Percentiles rank a stretch among this genome's conserved stretches.
These are phyloP conservation scores for Aspergillus udagawae DNA, from an alignment of 2,329 filamentous ascomycete species.

Conservation along the genomic window DNA sequence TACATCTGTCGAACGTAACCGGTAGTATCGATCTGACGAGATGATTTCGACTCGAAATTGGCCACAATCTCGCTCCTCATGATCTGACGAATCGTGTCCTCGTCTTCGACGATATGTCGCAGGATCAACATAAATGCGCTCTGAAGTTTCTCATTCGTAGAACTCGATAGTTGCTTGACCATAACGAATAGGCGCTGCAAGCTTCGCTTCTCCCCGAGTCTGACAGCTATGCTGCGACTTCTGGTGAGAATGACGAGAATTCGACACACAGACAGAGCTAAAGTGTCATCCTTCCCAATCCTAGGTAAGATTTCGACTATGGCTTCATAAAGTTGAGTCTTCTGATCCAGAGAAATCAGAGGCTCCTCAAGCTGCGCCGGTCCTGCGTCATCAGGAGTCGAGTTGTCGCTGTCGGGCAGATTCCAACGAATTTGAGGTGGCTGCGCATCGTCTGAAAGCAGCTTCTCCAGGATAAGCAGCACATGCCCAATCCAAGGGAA, in stretches of 20 bases:
- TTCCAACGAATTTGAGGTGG: slow-evolving; percentile 72
- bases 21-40: slow-evolving; percentile 63
- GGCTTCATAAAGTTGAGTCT: slow-evolving; percentile 66
- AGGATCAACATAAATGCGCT: slow-evolving; percentile 78
- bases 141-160: slow-evolving; percentile 70
- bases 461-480: slow-evolving; percentile 80
- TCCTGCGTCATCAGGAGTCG: slow-evolving; percentile 47
- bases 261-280: slow-evolving; percentile 78
- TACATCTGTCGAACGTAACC: slow-evolving; percentile 73
- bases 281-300: slow-evolving; percentile 78
- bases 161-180: slow-evolving; percentile 83
- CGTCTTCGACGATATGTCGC: slow-evolving; percentile 91
- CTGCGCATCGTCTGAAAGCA: slow-evolving; percentile 85
- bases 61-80: slow-evolving; percentile 84
- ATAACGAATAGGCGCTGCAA: slow-evolving; percentile 89
- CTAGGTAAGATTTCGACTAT: slow-evolving; percentile 81
- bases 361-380: slow-evolving; percentile 59
- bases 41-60: slow-evolving; percentile 61
- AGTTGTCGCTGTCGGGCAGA: slow-evolving; percentile 45
- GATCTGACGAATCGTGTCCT: slow-evolving; percentile 82
- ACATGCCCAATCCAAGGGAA: slow-evolving; percentile 91
- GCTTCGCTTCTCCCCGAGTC: slow-evolving; percentile 81
- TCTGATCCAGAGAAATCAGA: slow-evolving; percentile 62
- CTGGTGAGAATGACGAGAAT: slow-evolving; percentile 86
- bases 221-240: slow-evolving; percentile 66